Evolutionary conservation across 495 filamentous ascomycete species (phyloP), one percentile per base, ranked within the genome.

Genomic region (Platismatia glauca): DNA sequence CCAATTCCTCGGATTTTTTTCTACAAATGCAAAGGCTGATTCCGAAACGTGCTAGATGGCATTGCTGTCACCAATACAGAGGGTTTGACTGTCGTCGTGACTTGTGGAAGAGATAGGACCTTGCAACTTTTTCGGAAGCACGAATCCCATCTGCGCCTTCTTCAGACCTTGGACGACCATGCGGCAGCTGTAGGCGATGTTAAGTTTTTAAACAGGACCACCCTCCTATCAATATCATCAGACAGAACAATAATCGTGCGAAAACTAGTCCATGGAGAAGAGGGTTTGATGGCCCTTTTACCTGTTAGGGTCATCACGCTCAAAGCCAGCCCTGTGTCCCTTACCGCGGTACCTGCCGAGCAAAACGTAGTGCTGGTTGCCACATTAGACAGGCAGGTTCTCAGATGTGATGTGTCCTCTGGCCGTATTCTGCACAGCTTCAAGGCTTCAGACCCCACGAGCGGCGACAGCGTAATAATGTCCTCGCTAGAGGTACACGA

Each of bases 211-310:
- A 75, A 85, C 41, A 75, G 84, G 62, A 86, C 88, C 66, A 86
- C 81, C 58, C 74, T 98, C 27, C 74, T 97, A 29, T 96, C 95
- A 11, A 89, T 87, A 69, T 96, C 94, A 31, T 80, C 90, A 27
- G 95, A 98, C 71, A 86, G 94, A 37, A 94, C 90, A 1, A 75
- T 95, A 44, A 81, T 92, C 35, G 76, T 95, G 18, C 83, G 91
- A 58, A 85, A 84, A 64, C 71, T 78, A 50, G 89, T 90, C 27
- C 70, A 74, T 43, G 83, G 82, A 37, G 82, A 87, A 20, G 78
- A 79, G 22, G 84, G 87, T 41, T 78, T 79, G 13, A 79, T 89
- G 67, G 93, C 90, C 5, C 96, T 89, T 70, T 74, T 96, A 48
- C 85, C 88, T 35, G 75, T 82, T 7, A 84, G 81, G 66, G 86